Base-by-base conservation (phyloP, 2,329 filamentous ascomycete species). In the Monilinia polystroma region DNA sequence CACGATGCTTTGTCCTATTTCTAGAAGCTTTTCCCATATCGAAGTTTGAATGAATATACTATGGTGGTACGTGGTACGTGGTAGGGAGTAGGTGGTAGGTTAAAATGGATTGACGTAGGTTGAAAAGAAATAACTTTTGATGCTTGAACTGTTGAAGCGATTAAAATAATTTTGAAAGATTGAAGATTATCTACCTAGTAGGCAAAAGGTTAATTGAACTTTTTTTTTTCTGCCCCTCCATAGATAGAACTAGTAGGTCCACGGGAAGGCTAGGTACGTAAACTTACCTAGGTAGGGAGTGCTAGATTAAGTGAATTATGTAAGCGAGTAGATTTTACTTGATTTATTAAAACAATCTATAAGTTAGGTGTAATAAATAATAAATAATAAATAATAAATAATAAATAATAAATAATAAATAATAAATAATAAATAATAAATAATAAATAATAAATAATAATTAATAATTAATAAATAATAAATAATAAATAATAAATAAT, bases 11-110 rank as follows among this genome's bases (percentile, higher is more conserved):
- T 69, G 77, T 81, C 69, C 83, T 80, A 74, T 81, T 84, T 67
- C 83, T 81, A 51, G 85, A 81, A 57, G 85, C 84, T 77, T 89
- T 89, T 54, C 78, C 87, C 86, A 89, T 89, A 20, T 38, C 38
- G 45, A 26, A 54, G 32, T 16, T 29, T 53, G 18, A 32, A 32
- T 51, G 10, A 5, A 43, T 43, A 16, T 41, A 41, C 38, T 41
- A 35, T 56, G 51, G 35, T 11, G 35, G 51, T 51, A 11, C 51
- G 35, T 58, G 23, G 20, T 29, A 29, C n/a, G n/a, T n/a, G n/a
- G n/a, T n/a, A n/a, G n/a, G n/a, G n/a, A n/a, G n/a, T 51, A 11
- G 53, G 35, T 58, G 23, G 20, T 29, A 29, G 29, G 29, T 35
- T 35, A 35, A 7, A 18, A 23, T 47, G 47, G 23, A 18, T 18